Conservation (phyloP, 305 asterid species). For the Fraxinus velutina region DNA sequence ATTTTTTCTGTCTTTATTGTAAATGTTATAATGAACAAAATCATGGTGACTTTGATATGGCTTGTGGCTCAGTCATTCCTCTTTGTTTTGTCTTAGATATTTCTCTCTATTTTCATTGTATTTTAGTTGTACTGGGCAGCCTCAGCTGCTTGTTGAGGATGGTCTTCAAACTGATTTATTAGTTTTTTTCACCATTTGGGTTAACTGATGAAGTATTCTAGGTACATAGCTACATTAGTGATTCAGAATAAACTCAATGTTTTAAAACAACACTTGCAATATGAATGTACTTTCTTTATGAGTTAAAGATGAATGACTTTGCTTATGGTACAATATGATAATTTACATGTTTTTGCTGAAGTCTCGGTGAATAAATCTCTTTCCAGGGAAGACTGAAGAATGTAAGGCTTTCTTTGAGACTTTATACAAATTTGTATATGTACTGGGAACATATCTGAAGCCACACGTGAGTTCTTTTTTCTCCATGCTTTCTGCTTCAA, state of each 20-base stretch:
- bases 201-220: not conserved
- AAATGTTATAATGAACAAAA: not conserved
- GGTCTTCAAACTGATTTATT: not conserved
- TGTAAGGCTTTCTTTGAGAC: conserved; percentile 69
- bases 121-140: not conserved
- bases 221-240: not conserved
- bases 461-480: conserved; percentile 69
- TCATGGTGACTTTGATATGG: not conserved
- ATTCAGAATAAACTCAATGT: not conserved
- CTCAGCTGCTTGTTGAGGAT: not conserved
- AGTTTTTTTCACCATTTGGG: not conserved
- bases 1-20: not conserved
- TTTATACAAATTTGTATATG: conserved; percentile 80
- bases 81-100: not conserved
- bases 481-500: conserved; percentile 13
- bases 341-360: conserved; percentile 1
- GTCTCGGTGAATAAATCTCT: conserved; percentile 22
- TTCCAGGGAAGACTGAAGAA: conserved; percentile 76
- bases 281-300: not conserved
- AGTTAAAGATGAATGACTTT: not conserved
- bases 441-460: conserved; percentile 90
- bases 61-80: not conserved
- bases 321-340: not conserved
- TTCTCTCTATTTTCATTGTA: not conserved
- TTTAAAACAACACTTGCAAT: not conserved